These are phyloP conservation scores for Carex littledalei DNA, from an alignment of 176 grass and related monocot genomes.

Conservation along the genomic window DNA sequence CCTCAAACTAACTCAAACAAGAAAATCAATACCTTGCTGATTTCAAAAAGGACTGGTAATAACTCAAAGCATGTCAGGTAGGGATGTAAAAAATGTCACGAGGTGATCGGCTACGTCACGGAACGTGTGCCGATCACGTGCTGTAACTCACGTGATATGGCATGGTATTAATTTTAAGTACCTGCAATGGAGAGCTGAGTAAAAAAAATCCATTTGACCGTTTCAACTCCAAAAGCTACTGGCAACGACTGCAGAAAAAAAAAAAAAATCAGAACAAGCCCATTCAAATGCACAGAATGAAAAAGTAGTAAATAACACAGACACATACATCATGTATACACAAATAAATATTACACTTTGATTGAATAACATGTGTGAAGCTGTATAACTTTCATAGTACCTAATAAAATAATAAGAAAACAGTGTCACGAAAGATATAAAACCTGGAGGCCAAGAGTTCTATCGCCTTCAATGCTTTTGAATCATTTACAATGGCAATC, in stretches of 20 bases:
- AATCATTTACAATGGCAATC: constrained; percentile 60
- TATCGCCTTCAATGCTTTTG: constrained; percentile 54
- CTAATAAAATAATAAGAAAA: not conserved
- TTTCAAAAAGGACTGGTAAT: too few relatives aligned
- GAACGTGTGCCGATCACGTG: too few relatives aligned
- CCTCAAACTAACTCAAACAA: not conserved
- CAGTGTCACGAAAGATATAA: not conserved
- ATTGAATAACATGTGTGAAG: not conserved
- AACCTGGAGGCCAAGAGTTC: constrained; percentile 47
- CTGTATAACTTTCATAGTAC: not conserved
- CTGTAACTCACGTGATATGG: too few relatives aligned
- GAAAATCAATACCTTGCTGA: not conserved
- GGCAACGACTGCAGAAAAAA: constrained; percentile 64
- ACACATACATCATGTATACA: too few relatives aligned
- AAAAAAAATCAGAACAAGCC: not conserved
- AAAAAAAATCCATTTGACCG: constrained; percentile 97
- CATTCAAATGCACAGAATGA: too few relatives aligned
- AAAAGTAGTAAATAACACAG: too few relatives aligned
- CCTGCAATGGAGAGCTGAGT: constrained; percentile 94
- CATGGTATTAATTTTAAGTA: not conserved
- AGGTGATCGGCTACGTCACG: too few relatives aligned
- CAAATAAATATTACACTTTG: not conserved
- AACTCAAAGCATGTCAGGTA: too few relatives aligned
- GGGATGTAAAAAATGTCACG: too few relatives aligned
- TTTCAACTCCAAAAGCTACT: constrained; percentile 90